Conservation (phyloP, 768 basidiomycete genomes). For the Thelephora aurantiotincta region DNA sequence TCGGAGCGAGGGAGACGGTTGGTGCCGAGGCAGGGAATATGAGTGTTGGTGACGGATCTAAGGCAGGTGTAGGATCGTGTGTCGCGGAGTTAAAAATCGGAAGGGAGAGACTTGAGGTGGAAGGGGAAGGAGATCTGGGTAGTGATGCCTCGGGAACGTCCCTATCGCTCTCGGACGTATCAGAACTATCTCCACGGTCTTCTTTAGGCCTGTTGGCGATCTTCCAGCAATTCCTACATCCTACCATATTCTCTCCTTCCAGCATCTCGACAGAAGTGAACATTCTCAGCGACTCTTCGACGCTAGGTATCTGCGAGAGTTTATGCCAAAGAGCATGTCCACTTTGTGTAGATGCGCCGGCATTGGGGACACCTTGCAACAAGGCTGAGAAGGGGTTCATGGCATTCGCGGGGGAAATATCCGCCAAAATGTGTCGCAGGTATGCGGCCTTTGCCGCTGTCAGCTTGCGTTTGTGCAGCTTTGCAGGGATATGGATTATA, state of each 20-base stretch:
- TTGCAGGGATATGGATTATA: neutral
- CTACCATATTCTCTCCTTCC: conserved; percentile 90
- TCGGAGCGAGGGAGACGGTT: conserved; percentile 4
- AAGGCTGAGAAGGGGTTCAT: conserved; percentile 37
- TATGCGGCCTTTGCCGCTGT: conserved; percentile 37
- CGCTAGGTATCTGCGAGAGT: conserved; percentile 34
- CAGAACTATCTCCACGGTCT: conserved; percentile 12
- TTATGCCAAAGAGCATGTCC: conserved; percentile 30
- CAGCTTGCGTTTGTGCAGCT: conserved; percentile 7
- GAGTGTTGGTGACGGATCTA: neutral
- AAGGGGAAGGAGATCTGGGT: neutral
- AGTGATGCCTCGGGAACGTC: conserved; percentile 13
- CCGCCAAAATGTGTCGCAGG: conserved; percentile 53
- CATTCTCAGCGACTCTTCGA: conserved; percentile 70
- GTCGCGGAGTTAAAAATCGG: neutral
- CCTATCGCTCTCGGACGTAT: conserved; percentile 9
- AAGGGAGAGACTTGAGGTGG: neutral
- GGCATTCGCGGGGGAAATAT: conserved; percentile 29
- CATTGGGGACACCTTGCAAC: conserved; percentile 17
- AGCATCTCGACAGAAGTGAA: conserved; percentile 92
- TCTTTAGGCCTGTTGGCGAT: conserved; percentile 42
- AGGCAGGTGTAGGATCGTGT: neutral
- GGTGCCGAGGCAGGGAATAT: conserved; percentile 16
- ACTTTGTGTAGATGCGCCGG: conserved; percentile 12
- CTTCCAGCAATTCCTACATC: conserved; percentile 91